Evolutionary conservation across 2,329 filamentous ascomycete genomes (phyloP).

Genomic region (Dendryphion nanum): DNA sequence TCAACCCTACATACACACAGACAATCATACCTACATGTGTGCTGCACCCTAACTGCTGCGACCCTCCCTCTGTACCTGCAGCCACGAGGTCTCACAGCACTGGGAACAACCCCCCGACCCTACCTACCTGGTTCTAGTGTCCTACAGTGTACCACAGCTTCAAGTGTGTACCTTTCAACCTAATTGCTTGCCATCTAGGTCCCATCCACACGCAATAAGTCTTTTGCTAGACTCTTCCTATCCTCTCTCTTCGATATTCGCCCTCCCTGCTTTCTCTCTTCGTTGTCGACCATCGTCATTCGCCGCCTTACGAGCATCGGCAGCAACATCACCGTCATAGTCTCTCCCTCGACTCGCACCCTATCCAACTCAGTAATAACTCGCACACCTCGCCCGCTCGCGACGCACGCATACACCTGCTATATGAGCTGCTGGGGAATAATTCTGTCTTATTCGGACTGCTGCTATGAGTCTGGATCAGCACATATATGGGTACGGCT

Average conservation of each 20-base stretch:
- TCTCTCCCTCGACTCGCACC: slow-evolving; percentile 13
- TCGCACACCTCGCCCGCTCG: no score
- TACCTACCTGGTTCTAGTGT: slow-evolving; percentile 22
- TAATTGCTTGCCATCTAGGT: slow-evolving; percentile 20
- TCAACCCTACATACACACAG: no score
- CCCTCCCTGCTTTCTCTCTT: no score
- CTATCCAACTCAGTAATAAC: slow-evolving; percentile 13
- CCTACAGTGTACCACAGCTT: slow-evolving; percentile 27
- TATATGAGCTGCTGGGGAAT: slow-evolving; percentile 31
- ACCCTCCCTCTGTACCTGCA: slow-evolving; percentile 32
- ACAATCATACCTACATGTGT: no score
- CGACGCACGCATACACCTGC: no score
- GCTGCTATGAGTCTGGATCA: slow-evolving; percentile 45
- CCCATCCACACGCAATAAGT: no score
- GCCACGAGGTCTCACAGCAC: slow-evolving; percentile 32
- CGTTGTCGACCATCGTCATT: background rate
- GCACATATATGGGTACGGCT: slow-evolving; percentile 42
- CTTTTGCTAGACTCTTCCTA: no score
- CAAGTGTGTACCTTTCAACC: slow-evolving; percentile 20
- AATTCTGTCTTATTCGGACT: slow-evolving; percentile 25
- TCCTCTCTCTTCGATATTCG: no score
- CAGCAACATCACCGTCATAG: slow-evolving; percentile 16
- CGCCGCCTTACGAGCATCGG: slow-evolving; percentile 7
- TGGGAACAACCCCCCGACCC: slow-evolving; percentile 14
- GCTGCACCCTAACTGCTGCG: slow-evolving; percentile 6